phyloP scores from a whole-genome alignment of 78 protist genomes.

The Isochrysis galbana region DNA sequence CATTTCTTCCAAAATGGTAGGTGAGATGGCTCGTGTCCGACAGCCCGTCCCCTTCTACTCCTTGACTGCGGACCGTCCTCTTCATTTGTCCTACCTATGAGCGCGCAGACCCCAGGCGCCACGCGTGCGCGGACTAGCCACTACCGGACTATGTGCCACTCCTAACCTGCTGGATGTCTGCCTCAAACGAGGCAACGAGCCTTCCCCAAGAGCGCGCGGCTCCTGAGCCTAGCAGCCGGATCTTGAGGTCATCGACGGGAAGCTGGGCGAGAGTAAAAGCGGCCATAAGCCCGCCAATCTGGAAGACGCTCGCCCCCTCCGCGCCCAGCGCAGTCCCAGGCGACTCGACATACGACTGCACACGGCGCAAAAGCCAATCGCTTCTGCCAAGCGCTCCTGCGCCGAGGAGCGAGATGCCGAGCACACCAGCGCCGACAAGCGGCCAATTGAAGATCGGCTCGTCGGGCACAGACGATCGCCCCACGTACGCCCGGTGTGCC shows the following conservation, averaged over 20 bases:
- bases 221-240: background rate
- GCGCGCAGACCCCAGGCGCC: too few relatives aligned
- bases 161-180: background rate
- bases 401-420: background rate
- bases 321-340: background rate
- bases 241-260: background rate
- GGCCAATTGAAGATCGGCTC: background rate
- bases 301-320: background rate
- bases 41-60: too few relatives aligned
- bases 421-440: background rate
- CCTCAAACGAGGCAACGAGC: background rate
- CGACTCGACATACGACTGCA: background rate
- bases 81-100: too few relatives aligned
- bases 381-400: background rate
- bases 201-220: background rate
- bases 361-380: background rate
- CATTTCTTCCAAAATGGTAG: too few relatives aligned
- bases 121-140: too few relatives aligned
- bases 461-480: background rate
- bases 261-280: background rate
- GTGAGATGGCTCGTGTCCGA: too few relatives aligned
- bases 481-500: too few relatives aligned
- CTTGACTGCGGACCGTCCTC: too few relatives aligned
- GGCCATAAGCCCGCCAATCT: background rate
- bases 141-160: too few relatives aligned